Conservation (phyloP, 2,329 filamentous ascomycete genomes). For the Thielaviopsis cerberus region DNA sequence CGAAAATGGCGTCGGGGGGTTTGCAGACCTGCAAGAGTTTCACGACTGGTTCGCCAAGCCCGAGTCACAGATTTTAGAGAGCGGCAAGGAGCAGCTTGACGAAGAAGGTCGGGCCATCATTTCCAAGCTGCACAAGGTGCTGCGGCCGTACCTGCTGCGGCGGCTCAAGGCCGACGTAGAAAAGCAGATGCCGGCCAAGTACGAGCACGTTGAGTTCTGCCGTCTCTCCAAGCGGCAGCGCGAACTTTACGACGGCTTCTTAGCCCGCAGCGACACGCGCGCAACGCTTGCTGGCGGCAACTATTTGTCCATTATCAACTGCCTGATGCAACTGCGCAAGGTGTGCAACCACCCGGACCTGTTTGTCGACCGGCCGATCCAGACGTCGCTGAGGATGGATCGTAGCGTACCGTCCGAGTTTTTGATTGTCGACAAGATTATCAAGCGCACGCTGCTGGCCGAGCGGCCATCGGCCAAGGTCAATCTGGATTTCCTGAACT, state of each 20-base stretch:
- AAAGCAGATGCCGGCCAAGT: constrained; percentile 97
- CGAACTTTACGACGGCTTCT: constrained; percentile 89
- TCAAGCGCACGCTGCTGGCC: constrained; percentile 39
- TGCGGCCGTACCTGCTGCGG: constrained; percentile 78
- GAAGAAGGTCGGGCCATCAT: constrained; percentile 86
- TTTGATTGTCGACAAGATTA: constrained; percentile 43
- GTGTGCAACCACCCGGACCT: constrained; percentile 97
- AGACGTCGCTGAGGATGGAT: constrained; percentile 86
- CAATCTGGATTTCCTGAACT: constrained; percentile 59
- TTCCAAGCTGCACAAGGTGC: constrained; percentile 77
- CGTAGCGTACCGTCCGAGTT: constrained; percentile 38
- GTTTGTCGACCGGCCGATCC: constrained; percentile 88
- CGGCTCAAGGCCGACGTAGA: constrained; percentile 91
- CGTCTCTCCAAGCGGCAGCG: constrained; percentile 86
- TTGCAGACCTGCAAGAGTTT: constrained; percentile 88
- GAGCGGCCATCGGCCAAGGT: constrained; percentile 34
- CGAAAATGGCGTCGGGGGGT: constrained; percentile 69
- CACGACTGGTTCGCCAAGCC: constrained; percentile 91
- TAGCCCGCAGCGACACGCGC: constrained; percentile 74
- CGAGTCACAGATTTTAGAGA: constrained; percentile 88
- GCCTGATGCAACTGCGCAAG: constrained; percentile 89
- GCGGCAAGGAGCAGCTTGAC: constrained; percentile 82
- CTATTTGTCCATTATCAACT: constrained; percentile 95
- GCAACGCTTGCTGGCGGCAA: constrained; percentile 82
- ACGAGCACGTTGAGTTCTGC: constrained; percentile 92